phyloP scores from a whole-genome alignment of 1,139 yeast species.

The Geotrichum citri-aurantii region DNA sequence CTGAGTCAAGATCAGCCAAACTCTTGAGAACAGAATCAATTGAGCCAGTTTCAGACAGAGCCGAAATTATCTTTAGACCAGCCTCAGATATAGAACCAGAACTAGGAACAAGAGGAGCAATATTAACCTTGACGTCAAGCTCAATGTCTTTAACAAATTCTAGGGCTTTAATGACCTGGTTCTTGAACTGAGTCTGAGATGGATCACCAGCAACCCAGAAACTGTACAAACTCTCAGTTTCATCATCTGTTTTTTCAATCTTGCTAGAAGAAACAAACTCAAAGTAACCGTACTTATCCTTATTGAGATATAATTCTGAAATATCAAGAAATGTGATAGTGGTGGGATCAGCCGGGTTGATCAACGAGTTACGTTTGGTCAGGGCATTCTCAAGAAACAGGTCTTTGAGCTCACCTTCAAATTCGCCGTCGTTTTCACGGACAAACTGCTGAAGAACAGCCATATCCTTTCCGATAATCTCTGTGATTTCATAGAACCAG shows the following conservation, averaged over 20 bases:
- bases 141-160: conserved; percentile 23
- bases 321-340: conserved; percentile 23
- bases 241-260: conserved; percentile 2
- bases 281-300: conserved; percentile 1
- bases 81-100: background rate
- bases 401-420: conserved; percentile 10
- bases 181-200: conserved; percentile 33
- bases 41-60: background rate
- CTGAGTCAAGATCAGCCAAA: background rate
- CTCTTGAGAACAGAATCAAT: background rate
- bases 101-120: conserved; percentile 26
- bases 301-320: conserved; percentile 15
- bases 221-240: conserved; percentile 28
- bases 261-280: conserved; percentile 1
- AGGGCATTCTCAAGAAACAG: conserved; percentile 21
- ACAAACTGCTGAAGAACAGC: conserved; percentile 27
- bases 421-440: conserved; percentile 12
- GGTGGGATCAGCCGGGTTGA: conserved; percentile 35
- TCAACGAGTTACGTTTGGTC: conserved; percentile 30
- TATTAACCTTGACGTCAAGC: conserved; percentile 37
- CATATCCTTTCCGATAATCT: conserved; percentile 32
- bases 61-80: background rate
- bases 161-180: conserved; percentile 44
- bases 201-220: conserved; percentile 58
- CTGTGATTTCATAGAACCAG: conserved; percentile 40